Evolutionary conservation across 257 asterid species (phyloP).

Genomic region (Solanum stenotomum): DNA sequence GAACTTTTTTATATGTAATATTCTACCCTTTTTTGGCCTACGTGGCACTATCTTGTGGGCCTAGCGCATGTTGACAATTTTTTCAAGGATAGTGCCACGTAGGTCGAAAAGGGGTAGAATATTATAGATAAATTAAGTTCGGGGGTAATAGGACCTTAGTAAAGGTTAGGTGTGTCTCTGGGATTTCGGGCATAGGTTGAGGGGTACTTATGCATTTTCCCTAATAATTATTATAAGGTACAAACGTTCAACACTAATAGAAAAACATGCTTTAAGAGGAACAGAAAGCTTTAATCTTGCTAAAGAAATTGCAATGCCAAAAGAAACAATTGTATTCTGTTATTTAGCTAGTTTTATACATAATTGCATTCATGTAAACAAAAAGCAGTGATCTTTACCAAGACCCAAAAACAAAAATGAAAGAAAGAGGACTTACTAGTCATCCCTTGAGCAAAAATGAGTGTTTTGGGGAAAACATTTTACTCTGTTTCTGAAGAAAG

Average conservation of each 20-base stretch:
- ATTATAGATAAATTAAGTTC: no score
- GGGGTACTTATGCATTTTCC: no score
- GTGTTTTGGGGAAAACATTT: neutral
- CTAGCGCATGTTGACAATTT: no score
- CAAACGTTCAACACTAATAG: neutral
- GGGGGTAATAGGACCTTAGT: no score
- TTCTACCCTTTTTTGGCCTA: no score
- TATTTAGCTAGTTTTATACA: neutral
- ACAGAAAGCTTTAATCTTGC: neutral
- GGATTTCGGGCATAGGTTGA: no score
- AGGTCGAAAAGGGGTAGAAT: no score
- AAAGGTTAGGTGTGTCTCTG: no score
- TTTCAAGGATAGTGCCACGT: no score
- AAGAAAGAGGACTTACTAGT: neutral
- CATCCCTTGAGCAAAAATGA: neutral
- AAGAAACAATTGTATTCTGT: neutral
- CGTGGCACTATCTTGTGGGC: no score
- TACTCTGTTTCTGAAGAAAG: neutral
- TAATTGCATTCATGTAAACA: neutral
- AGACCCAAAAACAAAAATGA: neutral
- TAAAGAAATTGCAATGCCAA: neutral
- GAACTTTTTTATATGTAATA: no score
- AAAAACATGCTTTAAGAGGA: neutral
- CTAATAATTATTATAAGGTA: no score
- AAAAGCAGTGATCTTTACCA: neutral